These are phyloP conservation scores for Vanrija pseudolonga DNA, from an alignment of 1,284 basidiomycete genomes.

Conservation along the genomic window DNA sequence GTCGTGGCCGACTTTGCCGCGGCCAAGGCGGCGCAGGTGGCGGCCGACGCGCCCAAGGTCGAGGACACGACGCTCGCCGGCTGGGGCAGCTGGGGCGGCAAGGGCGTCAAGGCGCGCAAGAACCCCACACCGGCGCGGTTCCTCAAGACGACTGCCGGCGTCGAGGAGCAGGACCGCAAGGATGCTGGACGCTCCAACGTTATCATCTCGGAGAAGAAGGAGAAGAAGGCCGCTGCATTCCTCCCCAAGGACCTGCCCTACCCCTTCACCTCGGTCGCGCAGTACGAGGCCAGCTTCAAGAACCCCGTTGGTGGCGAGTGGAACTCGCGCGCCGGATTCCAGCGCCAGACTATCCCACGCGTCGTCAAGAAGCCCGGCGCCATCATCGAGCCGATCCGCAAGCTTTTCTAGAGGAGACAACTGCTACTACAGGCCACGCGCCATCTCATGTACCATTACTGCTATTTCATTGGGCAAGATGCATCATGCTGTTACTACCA, in stretches of 20 bases:
- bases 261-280: slow-evolving; percentile 85
- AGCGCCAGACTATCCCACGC: slow-evolving; percentile 74
- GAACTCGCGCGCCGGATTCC: slow-evolving; percentile 87
- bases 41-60: slow-evolving; percentile 76
- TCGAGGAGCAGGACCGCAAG: slow-evolving; percentile 70
- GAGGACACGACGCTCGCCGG: slow-evolving; percentile 89
- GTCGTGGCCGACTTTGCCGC: slow-evolving; percentile 79
- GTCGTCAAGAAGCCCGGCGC: slow-evolving; percentile 82
- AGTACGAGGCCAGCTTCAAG: slow-evolving; percentile 79
- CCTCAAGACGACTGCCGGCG: slow-evolving; percentile 75
- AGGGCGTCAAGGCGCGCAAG: slow-evolving; percentile 56
- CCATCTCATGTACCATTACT: neutral
- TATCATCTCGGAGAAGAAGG: slow-evolving; percentile 89
- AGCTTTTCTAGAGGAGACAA: slow-evolving; percentile 51
- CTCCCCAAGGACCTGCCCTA: slow-evolving; percentile 83
- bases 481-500: neutral
- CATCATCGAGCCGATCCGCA: slow-evolving; percentile 69
- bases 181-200: slow-evolving; percentile 81
- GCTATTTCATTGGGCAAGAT: neutral
- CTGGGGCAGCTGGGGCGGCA: slow-evolving; percentile 93
- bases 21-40: slow-evolving; percentile 72
- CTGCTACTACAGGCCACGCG: neutral
- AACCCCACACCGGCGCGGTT: slow-evolving; percentile 53
- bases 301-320: slow-evolving; percentile 83
- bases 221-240: slow-evolving; percentile 89